phyloP scores from a whole-genome alignment of 352 stramenopile species.

The Phytophthora constricta region DNA sequence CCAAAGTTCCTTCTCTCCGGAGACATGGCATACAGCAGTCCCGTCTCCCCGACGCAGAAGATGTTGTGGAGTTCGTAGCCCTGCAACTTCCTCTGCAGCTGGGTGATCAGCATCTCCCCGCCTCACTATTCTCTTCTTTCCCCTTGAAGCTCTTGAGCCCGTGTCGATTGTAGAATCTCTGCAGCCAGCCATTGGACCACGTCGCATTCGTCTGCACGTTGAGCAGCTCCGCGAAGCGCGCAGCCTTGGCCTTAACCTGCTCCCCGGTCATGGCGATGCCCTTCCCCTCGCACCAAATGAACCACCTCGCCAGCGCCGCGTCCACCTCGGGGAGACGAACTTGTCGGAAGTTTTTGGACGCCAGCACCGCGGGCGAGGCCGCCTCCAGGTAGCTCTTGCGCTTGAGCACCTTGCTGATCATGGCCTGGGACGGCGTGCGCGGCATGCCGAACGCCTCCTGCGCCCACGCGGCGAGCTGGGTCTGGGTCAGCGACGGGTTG shows the following conservation, averaged over 20 bases:
- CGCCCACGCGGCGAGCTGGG: constrained; percentile 29
- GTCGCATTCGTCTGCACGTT: constrained; percentile 27
- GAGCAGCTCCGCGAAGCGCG: constrained; percentile 27
- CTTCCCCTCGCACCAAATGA: constrained; percentile 36
- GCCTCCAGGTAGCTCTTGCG: constrained; percentile 31
- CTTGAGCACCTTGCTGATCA: constrained; percentile 46
- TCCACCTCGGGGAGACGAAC: constrained; percentile 37
- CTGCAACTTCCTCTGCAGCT: constrained; percentile 27
- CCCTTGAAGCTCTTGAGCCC: constrained; percentile 23
- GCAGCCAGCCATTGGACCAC: constrained; percentile 44
- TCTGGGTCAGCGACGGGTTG: constrained; percentile 33
- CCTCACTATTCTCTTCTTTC: constrained; percentile 13
- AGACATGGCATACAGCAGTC: constrained; percentile 30
- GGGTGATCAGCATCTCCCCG: constrained; percentile 1
- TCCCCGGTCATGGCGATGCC: constrained; percentile 33
- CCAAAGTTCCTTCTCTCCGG: constrained; percentile 27
- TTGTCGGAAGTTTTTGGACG: constrained; percentile 27
- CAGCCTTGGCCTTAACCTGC: constrained; percentile 29
- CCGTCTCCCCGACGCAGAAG: constrained; percentile 40
- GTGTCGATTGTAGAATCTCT: constrained; percentile 42
- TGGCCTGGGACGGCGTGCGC: constrained; percentile 38
- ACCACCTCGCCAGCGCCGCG: constrained; percentile 31
- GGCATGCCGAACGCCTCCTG: constrained; percentile 28
- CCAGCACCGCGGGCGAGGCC: constrained; percentile 33
- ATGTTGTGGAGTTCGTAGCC: constrained; percentile 21